Conservation (phyloP, 2,329 filamentous ascomycete genomes). For the Chrysoporthe austroafricana region DNA sequence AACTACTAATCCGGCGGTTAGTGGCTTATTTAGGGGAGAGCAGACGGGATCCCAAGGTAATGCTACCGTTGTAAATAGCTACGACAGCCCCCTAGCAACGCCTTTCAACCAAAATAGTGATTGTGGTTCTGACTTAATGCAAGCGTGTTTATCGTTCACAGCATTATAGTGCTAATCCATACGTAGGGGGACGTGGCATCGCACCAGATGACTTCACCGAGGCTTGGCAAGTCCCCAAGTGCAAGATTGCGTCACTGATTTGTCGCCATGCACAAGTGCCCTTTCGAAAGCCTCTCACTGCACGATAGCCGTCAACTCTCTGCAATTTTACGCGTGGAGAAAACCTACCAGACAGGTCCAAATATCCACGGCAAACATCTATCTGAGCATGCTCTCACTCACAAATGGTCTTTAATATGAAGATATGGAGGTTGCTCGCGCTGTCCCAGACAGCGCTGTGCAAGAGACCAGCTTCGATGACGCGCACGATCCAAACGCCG, state of each 20-base stretch:
- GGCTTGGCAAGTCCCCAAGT: neutral
- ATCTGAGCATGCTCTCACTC: neutral
- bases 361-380: neutral
- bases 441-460: conserved; percentile 26
- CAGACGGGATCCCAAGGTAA: neutral
- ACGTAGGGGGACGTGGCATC: no score
- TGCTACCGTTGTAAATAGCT: neutral
- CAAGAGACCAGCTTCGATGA: conserved; percentile 32
- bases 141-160: no score
- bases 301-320: neutral
- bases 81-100: no score
- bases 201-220: neutral
- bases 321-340: neutral
- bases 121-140: no score
- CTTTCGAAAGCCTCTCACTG: neutral
- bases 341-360: no score
- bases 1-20: conserved; percentile 5
- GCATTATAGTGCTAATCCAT: no score
- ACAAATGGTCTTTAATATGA: neutral
- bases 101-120: no score
- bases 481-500: conserved; percentile 16
- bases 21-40: conserved; percentile 10
- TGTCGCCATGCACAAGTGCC: neutral
- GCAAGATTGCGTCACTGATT: conserved; percentile 12
- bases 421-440: conserved; percentile 18